Conservation (phyloP, 2,329 filamentous ascomycete genomes). For the Ophioceras dolichostomum region DNA sequence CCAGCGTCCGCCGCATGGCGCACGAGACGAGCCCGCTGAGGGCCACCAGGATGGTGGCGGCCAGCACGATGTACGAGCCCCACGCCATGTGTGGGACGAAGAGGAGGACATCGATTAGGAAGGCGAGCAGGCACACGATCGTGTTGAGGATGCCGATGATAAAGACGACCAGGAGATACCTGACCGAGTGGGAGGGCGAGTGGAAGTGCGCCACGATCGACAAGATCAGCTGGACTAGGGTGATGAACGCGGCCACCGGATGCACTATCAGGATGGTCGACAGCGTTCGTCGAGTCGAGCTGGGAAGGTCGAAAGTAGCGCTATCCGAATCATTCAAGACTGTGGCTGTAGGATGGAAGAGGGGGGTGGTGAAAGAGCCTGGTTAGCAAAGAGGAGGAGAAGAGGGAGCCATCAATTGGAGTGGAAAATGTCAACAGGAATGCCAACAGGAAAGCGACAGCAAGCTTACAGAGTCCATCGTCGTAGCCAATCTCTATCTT, state of each 20-base stretch:
- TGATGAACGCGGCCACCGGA: conserved; percentile 77
- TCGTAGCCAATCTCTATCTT: conserved; percentile 74
- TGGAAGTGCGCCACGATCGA: conserved; percentile 77
- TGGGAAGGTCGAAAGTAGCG: conserved; percentile 43
- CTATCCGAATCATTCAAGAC: conserved; percentile 12
- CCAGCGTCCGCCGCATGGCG: conserved; percentile 85
- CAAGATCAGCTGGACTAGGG: conserved; percentile 72
- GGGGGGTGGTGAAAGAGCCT: not conserved
- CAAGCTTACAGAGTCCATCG: conserved; percentile 27
- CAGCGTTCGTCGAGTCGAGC: conserved; percentile 46
- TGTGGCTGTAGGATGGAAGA: conserved; percentile 8
- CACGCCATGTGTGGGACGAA: conserved; percentile 91
- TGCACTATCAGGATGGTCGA: conserved; percentile 87
- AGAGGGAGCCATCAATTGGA: conserved; percentile 3
- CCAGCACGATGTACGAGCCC: conserved; percentile 89
- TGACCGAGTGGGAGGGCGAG: conserved; percentile 74
- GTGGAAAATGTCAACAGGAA: too few relatives aligned
- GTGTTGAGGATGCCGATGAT: conserved; percentile 81
- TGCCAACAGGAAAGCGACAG: not conserved
- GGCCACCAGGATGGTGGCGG: conserved; percentile 74
- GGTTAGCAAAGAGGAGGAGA: not conserved
- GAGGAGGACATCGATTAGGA: conserved; percentile 84
- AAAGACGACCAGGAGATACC: conserved; percentile 74
- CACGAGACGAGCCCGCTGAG: conserved; percentile 78
- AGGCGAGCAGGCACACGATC: conserved; percentile 71